Percentiles rank a stretch among this genome's conserved stretches.
phyloP scores from a whole-genome alignment of 176 grass and related monocot species.

The Echinochloa phyllopogon region DNA sequence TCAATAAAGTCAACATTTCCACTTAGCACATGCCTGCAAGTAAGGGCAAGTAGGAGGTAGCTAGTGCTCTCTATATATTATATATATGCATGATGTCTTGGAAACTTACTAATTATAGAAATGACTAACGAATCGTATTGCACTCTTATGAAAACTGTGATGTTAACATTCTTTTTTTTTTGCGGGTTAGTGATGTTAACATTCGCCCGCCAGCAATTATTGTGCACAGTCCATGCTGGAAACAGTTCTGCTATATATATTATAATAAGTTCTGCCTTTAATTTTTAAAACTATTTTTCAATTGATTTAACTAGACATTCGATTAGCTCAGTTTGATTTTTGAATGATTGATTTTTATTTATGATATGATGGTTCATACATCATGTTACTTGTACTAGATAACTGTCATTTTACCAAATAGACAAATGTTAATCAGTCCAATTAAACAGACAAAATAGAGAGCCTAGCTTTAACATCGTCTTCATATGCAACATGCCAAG shows the following conservation, averaged over 20 bases:
- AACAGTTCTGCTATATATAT: not conserved
- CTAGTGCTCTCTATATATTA: slow-evolving; percentile 4
- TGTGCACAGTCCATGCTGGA: not conserved
- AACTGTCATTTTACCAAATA: not conserved
- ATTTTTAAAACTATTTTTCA: not conserved
- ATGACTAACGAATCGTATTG: not conserved
- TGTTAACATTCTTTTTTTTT: not conserved
- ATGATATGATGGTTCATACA: not conserved
- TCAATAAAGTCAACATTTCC: slow-evolving; percentile 26
- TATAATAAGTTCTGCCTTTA: not conserved
- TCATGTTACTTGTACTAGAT: not conserved
- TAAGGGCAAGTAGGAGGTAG: slow-evolving; percentile 23
- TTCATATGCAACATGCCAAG: not conserved
- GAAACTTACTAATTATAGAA: slow-evolving; percentile 34
- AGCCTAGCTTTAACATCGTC: not conserved
- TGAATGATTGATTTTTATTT: not conserved
- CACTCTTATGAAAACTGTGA: not conserved
- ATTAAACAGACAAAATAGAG: not conserved
- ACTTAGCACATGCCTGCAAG: slow-evolving; percentile 28
- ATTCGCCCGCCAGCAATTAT: not conserved
- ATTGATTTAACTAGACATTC: not conserved
- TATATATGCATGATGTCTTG: not conserved
- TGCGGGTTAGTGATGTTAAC: not conserved
- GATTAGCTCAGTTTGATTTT: not conserved
- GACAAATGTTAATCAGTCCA: not conserved